Evolutionary conservation across 176 grass and related monocot genomes (phyloP).

Genomic region (Phoenix dactylifera): DNA sequence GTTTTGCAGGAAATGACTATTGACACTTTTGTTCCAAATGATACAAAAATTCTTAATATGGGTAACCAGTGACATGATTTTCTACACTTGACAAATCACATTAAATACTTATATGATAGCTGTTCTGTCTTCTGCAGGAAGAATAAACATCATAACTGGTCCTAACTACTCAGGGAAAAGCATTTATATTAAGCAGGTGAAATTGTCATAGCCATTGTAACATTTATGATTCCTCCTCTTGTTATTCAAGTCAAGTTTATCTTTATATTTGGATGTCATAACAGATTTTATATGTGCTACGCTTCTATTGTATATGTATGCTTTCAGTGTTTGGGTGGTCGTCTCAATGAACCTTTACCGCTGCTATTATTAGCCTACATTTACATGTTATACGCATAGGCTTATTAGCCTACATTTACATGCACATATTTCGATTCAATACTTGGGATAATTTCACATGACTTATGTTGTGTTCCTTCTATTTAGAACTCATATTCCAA

Average conservation of each 20-base stretch:
- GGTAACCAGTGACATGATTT: constrained; percentile 38
- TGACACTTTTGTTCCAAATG: constrained; percentile 92
- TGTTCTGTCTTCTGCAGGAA: constrained; percentile 36
- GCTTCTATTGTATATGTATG: too few relatives aligned
- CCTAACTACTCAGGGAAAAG: constrained; percentile 99
- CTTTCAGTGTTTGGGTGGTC: too few relatives aligned
- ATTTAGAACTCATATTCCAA: too few relatives aligned
- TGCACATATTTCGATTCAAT: too few relatives aligned
- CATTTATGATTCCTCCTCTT: too few relatives aligned
- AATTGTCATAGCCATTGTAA: not conserved
- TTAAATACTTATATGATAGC: not conserved
- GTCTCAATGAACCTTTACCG: too few relatives aligned
- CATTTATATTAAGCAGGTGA: constrained; percentile 96
- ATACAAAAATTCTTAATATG: constrained; percentile 53
- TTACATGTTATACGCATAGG: too few relatives aligned
- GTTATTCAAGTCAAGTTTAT: not conserved
- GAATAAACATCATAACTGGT: constrained; percentile 94
- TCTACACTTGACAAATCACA: not conserved
- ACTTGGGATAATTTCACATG: too few relatives aligned
- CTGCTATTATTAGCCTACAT: too few relatives aligned
- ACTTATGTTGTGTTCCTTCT: too few relatives aligned
- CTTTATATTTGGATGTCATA: not conserved
- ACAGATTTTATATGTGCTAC: too few relatives aligned
- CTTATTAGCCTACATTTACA: too few relatives aligned
- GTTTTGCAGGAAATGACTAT: constrained; percentile 99